phyloP scores from a whole-genome alignment of 2,329 filamentous ascomycete species.

The Gaeumannomyces tritici region DNA sequence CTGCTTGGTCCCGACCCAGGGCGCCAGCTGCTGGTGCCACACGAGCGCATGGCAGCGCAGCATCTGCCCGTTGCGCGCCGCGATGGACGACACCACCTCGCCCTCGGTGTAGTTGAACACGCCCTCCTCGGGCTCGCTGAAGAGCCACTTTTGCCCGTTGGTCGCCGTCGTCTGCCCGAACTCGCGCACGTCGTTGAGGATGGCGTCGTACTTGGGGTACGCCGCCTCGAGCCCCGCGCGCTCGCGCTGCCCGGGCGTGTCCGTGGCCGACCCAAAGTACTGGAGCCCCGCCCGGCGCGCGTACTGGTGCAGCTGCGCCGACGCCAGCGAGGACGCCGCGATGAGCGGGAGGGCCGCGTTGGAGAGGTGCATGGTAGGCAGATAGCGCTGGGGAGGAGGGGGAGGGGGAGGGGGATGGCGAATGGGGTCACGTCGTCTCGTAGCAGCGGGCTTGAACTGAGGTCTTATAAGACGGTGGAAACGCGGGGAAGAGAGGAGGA shows the following conservation, averaged over 20 bases:
- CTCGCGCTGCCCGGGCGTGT: constrained; percentile 31
- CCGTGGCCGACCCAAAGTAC: constrained; percentile 47
- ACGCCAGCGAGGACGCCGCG: background rate
- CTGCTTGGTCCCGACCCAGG: constrained; percentile 32
- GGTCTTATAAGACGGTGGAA: no score
- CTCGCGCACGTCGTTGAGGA: constrained; percentile 35
- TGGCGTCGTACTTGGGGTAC: constrained; percentile 35
- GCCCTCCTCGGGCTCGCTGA: constrained; percentile 25
- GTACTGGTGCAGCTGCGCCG: constrained; percentile 26
- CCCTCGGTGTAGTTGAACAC: constrained; percentile 42
- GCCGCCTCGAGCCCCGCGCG: constrained; percentile 7
- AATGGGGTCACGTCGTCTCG: no score
- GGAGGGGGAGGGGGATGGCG: no score
- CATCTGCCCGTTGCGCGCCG: constrained; percentile 21
- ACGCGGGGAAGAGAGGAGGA: no score
- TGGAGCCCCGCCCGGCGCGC: constrained; percentile 33
- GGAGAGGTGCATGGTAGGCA: background rate
- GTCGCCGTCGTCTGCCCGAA: constrained; percentile 42
- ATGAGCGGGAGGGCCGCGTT: background rate
- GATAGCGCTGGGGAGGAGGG: no score
- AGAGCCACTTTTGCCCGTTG: constrained; percentile 29
- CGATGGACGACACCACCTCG: constrained; percentile 26
- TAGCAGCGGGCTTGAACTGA: no score
- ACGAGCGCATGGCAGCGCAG: constrained; percentile 42
- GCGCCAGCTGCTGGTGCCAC: constrained; percentile 33